phyloP scores from a whole-genome alignment of 352 stramenopile species.

The Globisporangium ultimum region DNA sequence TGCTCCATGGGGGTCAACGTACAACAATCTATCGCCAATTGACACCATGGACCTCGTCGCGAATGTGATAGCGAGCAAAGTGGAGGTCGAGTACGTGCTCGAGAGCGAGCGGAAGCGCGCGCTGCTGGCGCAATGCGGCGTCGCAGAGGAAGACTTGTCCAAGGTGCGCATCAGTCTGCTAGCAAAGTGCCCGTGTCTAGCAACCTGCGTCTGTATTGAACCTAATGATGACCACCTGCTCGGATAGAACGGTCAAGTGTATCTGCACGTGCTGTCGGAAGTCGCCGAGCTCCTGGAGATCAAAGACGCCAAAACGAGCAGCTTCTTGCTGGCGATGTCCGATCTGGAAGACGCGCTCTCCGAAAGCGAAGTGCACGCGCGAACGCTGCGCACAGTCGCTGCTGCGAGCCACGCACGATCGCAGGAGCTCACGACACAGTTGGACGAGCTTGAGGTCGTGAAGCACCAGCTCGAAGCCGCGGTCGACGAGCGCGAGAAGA shows the following conservation, averaged over 20 bases:
- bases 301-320: constrained; percentile 33
- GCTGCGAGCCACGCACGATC: constrained; percentile 13
- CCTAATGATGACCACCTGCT: not conserved
- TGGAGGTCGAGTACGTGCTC: constrained; percentile 30
- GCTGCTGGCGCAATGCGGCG: constrained; percentile 25
- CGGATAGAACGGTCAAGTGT: constrained; percentile 39
- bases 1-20: not conserved
- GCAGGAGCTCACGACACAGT: constrained; percentile 26
- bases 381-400: constrained; percentile 6
- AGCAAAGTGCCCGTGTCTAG: not conserved
- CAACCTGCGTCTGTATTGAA: not conserved
- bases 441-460: constrained; percentile 23
- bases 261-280: constrained; percentile 47
- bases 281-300: constrained; percentile 33
- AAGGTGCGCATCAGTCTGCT: constrained; percentile 21
- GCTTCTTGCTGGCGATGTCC: constrained; percentile 27
- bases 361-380: constrained; percentile 6
- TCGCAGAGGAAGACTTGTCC: constrained; percentile 41
- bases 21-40: too few relatives aligned
- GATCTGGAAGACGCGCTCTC: constrained; percentile 26
- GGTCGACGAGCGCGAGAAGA: constrained; percentile 28
- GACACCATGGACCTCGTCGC: constrained; percentile 4
- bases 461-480: constrained; percentile 27
- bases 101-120: constrained; percentile 27
- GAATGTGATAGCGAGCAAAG: constrained; percentile 17